Percentiles rank a stretch among this genome's conserved stretches.
Conservation (phyloP, 2,329 filamentous ascomycete species). For the Periglandula ipomoeae region DNA sequence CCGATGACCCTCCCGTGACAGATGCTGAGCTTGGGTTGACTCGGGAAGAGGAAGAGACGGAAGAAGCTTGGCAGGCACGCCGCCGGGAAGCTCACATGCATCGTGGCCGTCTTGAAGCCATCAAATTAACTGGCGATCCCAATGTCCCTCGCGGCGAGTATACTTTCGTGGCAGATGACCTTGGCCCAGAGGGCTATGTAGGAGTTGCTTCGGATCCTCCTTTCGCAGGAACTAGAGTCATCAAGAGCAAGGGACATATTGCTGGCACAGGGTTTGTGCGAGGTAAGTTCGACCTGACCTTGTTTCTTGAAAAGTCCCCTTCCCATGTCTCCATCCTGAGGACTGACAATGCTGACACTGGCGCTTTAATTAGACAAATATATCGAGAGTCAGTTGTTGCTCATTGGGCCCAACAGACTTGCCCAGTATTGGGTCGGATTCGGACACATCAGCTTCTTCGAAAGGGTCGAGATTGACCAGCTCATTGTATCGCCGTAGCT, state of each 20-base stretch:
- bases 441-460: conserved; percentile 50
- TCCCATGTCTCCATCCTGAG: no score
- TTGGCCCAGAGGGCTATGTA: conserved; percentile 58
- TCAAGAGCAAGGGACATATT: conserved; percentile 68
- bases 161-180: conserved; percentile 71
- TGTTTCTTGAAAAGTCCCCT: no score
- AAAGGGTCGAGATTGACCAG: conserved; percentile 49
- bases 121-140: conserved; percentile 86
- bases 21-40: conserved; percentile 32
- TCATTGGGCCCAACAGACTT: conserved; percentile 66
- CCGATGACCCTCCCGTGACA: conserved; percentile 34
- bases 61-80: conserved; percentile 35
- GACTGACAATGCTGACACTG: conserved; percentile 1
- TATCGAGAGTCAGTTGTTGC: conserved; percentile 65
- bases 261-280: conserved; percentile 61
- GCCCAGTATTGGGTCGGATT: conserved; percentile 73
- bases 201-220: conserved; percentile 54
- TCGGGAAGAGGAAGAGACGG: conserved; percentile 31
- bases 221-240: conserved; percentile 66
- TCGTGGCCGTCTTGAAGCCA: conserved; percentile 63
- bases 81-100: conserved; percentile 42
- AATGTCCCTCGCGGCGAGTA: conserved; percentile 83
- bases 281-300: conserved; percentile 54
- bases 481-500: conserved; percentile 26
- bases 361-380: conserved; percentile 51